phyloP scores from a whole-genome alignment of 2,329 filamentous ascomycete genomes.

The Neonectria hederae region DNA sequence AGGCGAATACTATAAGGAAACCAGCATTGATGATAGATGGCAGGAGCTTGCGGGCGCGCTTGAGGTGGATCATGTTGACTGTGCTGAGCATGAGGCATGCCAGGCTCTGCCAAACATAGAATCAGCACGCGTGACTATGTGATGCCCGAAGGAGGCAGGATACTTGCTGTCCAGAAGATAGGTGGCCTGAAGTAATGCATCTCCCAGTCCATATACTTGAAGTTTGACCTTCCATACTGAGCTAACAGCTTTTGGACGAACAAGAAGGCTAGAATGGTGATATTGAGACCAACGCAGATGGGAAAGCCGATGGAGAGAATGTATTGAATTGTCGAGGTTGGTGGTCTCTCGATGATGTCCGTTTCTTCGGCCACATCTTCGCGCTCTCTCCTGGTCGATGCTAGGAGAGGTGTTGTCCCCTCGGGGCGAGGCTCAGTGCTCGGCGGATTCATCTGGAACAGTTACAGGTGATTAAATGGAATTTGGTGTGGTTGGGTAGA shows the following conservation, averaged over 20 bases:
- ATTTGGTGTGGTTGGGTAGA: background rate
- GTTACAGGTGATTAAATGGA: no score
- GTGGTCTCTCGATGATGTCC: background rate
- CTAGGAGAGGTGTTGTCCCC: slow-evolving; percentile 4
- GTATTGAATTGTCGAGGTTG: background rate
- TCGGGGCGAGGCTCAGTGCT: background rate
- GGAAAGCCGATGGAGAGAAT: background rate
- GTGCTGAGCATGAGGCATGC: background rate
- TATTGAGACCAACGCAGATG: background rate
- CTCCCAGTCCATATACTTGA: background rate
- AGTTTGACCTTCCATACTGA: background rate
- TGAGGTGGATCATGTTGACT: slow-evolving; percentile 1
- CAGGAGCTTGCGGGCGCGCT: background rate
- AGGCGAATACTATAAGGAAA: background rate
- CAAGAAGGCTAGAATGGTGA: background rate
- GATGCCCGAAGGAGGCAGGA: background rate
- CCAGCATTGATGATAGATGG: background rate
- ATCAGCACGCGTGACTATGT: background rate
- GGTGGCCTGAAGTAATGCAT: background rate
- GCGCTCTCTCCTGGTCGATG: background rate
- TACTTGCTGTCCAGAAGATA: background rate
- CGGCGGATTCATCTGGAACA: background rate
- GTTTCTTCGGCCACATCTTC: background rate
- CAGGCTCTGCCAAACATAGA: background rate
- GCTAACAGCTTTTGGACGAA: background rate